These are phyloP conservation scores for Calonectria honghensis DNA, from an alignment of 2,329 filamentous ascomycete genomes.

Conservation along the genomic window DNA sequence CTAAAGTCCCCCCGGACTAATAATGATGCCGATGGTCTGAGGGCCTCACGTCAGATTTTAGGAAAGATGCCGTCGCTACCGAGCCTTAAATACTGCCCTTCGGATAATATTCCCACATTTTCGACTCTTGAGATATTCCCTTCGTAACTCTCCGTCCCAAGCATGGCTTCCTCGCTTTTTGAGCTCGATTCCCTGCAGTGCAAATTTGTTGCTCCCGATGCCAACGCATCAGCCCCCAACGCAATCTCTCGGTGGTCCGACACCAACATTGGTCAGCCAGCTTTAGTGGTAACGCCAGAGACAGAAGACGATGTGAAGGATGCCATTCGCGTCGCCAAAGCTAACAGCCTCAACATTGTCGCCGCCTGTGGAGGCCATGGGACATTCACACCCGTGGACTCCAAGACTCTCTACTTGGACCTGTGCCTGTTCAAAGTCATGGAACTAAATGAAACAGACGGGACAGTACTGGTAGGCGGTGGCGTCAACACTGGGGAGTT, in stretches of 20 bases:
- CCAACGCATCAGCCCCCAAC: background rate
- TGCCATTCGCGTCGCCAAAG: slow-evolving; percentile 53
- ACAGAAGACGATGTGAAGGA: slow-evolving; percentile 55
- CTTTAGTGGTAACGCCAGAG: slow-evolving; percentile 55
- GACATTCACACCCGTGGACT: slow-evolving; percentile 56
- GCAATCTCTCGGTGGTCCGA: slow-evolving; percentile 58
- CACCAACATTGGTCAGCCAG: slow-evolving; percentile 49
- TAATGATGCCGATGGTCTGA: background rate
- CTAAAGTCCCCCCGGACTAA: background rate
- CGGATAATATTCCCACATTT: too few relatives aligned
- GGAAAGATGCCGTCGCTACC: background rate
- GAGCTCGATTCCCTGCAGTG: slow-evolving; percentile 37
- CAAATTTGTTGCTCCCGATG: background rate
- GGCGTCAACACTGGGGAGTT: slow-evolving; percentile 56
- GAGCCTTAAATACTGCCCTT: background rate
- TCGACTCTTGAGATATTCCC: background rate
- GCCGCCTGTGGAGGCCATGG: slow-evolving; percentile 57
- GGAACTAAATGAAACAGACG: slow-evolving; percentile 50
- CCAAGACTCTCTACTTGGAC: slow-evolving; percentile 58
- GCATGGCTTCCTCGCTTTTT: slow-evolving; percentile 35
- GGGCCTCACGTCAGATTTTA: slow-evolving; percentile 28
- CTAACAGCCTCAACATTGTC: slow-evolving; percentile 56
- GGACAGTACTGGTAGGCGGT: slow-evolving; percentile 56
- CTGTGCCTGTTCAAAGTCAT: slow-evolving; percentile 57
- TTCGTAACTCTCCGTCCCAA: too few relatives aligned